Percentiles rank a stretch among this genome's conserved stretches.
Evolutionary conservation across 176 grass and related monocot species (phyloP).

Genomic region (Aegilops sharonensis): DNA sequence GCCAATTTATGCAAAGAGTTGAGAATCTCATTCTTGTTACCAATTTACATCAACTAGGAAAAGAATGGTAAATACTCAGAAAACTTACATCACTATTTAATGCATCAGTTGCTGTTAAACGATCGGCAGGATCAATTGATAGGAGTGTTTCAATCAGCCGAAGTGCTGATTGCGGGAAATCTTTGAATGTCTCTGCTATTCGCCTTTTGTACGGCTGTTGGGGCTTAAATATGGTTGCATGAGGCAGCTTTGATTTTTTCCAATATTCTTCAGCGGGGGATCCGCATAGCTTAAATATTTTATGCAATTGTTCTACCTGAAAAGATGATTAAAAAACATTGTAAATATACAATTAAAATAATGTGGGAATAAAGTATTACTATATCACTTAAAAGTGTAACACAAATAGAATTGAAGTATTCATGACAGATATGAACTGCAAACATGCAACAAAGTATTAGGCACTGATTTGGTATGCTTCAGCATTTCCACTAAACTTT

Average conservation of each 20-base stretch:
- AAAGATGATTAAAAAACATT: constrained; percentile 12
- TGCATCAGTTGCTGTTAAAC: constrained; percentile 66
- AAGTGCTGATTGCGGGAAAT: constrained; percentile 77
- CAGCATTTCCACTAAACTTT: not conserved
- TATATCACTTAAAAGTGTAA: not conserved
- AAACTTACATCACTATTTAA: constrained; percentile 80
- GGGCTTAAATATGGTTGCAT: constrained; percentile 92
- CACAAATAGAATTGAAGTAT: not conserved
- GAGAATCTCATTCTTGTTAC: not conserved
- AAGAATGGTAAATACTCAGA: constrained; percentile 8
- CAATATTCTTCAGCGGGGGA: constrained; percentile 87
- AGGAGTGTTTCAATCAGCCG: constrained; percentile 77
- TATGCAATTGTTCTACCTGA: constrained; percentile 91
- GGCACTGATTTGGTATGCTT: not conserved
- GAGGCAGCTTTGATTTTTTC: constrained; percentile 89
- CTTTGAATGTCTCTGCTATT: constrained; percentile 82
- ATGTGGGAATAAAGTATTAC: not conserved
- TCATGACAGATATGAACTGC: not conserved
- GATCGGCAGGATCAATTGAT: constrained; percentile 77
- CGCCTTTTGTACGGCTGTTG: constrained; percentile 74
- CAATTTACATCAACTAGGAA: constrained; percentile 19
- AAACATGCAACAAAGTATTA: not conserved
- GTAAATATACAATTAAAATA: not conserved
- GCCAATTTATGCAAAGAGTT: not conserved
- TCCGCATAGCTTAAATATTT: constrained; percentile 91